These are phyloP conservation scores for Colletotrichum cereale DNA, from an alignment of 2,329 filamentous ascomycete species.

Conservation along the genomic window DNA sequence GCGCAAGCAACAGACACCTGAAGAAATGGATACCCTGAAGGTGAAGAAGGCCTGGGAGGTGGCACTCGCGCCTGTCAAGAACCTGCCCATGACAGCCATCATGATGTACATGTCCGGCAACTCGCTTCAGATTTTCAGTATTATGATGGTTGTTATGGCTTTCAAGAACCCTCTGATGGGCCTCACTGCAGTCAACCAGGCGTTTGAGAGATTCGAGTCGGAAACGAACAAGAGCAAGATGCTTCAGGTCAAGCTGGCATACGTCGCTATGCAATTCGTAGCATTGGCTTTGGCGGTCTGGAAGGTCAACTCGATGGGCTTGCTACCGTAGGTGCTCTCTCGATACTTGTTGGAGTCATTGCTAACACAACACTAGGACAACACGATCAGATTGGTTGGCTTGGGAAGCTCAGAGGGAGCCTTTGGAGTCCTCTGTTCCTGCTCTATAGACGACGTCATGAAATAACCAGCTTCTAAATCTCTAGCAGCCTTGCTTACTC, in stretches of 20 bases:
- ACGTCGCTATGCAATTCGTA: slow-evolving; percentile 87
- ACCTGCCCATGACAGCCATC: slow-evolving; percentile 96
- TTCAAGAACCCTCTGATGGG: slow-evolving; percentile 97
- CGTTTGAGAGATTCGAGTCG: slow-evolving; percentile 93
- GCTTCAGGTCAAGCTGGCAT: slow-evolving; percentile 86
- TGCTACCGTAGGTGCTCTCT: slow-evolving; percentile 79
- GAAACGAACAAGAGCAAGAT: slow-evolving; percentile 80
- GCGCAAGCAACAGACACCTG: slow-evolving; percentile 77
- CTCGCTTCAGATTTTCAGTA: slow-evolving; percentile 97
- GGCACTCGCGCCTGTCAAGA: slow-evolving; percentile 91
- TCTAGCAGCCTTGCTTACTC: too few species aligned
- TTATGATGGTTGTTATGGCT: slow-evolving; percentile 99
- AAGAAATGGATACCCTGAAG: slow-evolving; percentile 95
- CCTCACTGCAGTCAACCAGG: slow-evolving; percentile 82
- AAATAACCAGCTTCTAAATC: background rate
- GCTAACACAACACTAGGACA: slow-evolving; percentile 68
- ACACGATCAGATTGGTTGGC: slow-evolving; percentile 98
- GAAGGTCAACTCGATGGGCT: slow-evolving; percentile 97
- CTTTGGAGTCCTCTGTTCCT: slow-evolving; percentile 74
- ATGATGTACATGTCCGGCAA: slow-evolving; percentile 99
- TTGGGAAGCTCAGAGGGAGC: slow-evolving; percentile 84
- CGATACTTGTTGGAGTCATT: background rate
- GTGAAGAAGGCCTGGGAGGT: slow-evolving; percentile 99
- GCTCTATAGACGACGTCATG: slow-evolving; percentile 60
- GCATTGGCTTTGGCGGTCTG: slow-evolving; percentile 89